A percentile compares a stretch with the other conserved stretches of the same genome.
Evolutionary conservation across 306 rosid species (phyloP).

Genomic region (Gynostemma pentaphyllum): DNA sequence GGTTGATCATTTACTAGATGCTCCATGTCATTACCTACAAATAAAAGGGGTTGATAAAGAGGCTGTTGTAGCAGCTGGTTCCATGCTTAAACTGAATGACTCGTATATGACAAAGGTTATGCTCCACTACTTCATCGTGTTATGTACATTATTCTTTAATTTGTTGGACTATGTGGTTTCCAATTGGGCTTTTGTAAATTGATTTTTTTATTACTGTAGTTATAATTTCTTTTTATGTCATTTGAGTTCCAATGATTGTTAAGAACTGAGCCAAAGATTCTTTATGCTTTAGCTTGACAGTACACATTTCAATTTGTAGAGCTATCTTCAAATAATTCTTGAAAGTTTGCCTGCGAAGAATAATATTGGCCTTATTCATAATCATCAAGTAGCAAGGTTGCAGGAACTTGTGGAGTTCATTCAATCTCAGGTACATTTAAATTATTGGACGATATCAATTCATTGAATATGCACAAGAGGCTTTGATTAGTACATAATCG

Average conservation of each 20-base stretch:
- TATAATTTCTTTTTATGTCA: too few relatives aligned
- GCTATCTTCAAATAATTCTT: slow-evolving; percentile 88
- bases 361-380: slow-evolving; percentile 60
- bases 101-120: slow-evolving; percentile 84
- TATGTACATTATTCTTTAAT: not conserved
- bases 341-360: slow-evolving; percentile 67
- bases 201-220: not conserved
- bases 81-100: slow-evolving; percentile 73
- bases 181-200: not conserved
- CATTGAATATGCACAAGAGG: not conserved
- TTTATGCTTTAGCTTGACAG: slow-evolving; percentile 2
- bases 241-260: not conserved
- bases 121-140: slow-evolving; percentile 10
- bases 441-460: not conserved
- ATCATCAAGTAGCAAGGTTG: slow-evolving; percentile 76
- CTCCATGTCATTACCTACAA: slow-evolving; percentile 78
- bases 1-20: slow-evolving; percentile 94
- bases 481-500: not conserved
- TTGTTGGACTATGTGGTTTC: not conserved
- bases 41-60: slow-evolving; percentile 92
- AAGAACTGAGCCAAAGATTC: not conserved
- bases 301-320: slow-evolving; percentile 33
- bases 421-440: slow-evolving; percentile 75
- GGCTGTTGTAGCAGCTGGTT: slow-evolving; percentile 87
- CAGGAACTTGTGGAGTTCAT: slow-evolving; percentile 88